Percentiles rank a stretch among this genome's conserved stretches.
Evolutionary conservation across 2,329 filamentous ascomycete species (phyloP).

Genomic region (Acrodontium crateriforme): DNA sequence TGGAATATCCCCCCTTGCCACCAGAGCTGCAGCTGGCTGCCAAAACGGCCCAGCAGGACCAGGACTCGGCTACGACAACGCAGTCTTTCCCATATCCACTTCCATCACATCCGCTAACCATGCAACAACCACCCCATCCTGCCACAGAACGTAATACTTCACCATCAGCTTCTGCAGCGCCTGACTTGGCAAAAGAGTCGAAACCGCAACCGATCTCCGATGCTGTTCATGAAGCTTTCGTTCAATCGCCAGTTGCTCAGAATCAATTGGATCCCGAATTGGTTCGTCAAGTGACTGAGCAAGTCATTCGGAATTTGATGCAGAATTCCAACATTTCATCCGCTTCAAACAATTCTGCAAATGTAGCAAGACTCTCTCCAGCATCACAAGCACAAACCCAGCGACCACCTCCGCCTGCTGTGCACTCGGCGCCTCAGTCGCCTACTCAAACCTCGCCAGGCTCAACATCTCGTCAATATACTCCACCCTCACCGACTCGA

Average conservation of each 20-base stretch:
- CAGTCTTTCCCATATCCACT: too few relatives aligned
- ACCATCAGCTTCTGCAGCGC: too few relatives aligned
- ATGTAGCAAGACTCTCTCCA: too few relatives aligned
- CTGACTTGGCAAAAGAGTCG: too few relatives aligned
- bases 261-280: conserved; percentile 44
- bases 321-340: neutral
- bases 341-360: neutral
- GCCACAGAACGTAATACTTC: too few relatives aligned
- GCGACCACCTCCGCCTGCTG: conserved; percentile 1
- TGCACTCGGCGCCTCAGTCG: conserved; percentile 22
- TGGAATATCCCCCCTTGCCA: too few relatives aligned
- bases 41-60: too few relatives aligned
- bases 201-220: conserved; percentile 36
- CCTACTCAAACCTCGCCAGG: conserved; percentile 29
- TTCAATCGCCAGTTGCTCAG: conserved; percentile 34
- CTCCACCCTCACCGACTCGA: conserved; percentile 43
- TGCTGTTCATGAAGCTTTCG: conserved; percentile 43
- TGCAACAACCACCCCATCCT: too few relatives aligned
- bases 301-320: conserved; percentile 29
- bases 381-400: neutral
- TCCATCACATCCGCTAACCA: too few relatives aligned
- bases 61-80: too few relatives aligned
- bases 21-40: too few relatives aligned
- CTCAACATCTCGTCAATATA: conserved; percentile 37
- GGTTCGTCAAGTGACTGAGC: conserved; percentile 43